Base-by-base conservation (phyloP, 345 rosid species). In the Lepidium didymum region DNA sequence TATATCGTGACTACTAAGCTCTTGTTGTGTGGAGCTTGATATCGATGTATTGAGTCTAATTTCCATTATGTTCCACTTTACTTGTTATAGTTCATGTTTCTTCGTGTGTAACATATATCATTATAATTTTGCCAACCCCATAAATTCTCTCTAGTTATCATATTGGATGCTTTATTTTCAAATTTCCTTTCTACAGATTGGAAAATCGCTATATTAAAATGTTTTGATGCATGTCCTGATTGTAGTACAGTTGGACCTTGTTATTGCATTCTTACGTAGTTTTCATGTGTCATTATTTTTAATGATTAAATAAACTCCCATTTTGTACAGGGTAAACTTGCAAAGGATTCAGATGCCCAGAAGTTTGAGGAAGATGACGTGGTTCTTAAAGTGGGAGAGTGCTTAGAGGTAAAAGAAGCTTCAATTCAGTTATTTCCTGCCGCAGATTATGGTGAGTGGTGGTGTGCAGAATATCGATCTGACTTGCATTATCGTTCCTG, bases 331-430 rank as follows among this genome's bases (percentile, higher is more conserved):
- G 84, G 78, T 53, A 94, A 85, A 83, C 81, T 94, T 79, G 84
- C 86, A 6, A 87, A 86, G 75, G 96, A 89, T 74, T 88, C 97
- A 23, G 88, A 83, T 79, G 42, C 76, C 15, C 49, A 19, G 54
- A 89, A 81, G 36, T 84, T 84, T 44, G 88, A 88, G 76, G 96
- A 83, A 60, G 95, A 87, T 46, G 88, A 91, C 70, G 54, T 94
- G 45, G 86, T 94, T 77, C 81, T 88, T 62, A 94, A 88, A 94
- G 96, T 87, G 62, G 99, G 86, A 75, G 92, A 89, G 76, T 85
- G 90, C 83, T 85, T 94, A 65, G 90, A 94, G 95, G 97, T 82
- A 87, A 29, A 29, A 83, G 96, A 68, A 61, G 44, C 51, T 75
- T 16, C 8, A 18, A 19, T 62, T 54, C 43, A 10, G 49, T 43